Conservation (phyloP, 768 basidiomycete species). For the Trametes punicea region DNA sequence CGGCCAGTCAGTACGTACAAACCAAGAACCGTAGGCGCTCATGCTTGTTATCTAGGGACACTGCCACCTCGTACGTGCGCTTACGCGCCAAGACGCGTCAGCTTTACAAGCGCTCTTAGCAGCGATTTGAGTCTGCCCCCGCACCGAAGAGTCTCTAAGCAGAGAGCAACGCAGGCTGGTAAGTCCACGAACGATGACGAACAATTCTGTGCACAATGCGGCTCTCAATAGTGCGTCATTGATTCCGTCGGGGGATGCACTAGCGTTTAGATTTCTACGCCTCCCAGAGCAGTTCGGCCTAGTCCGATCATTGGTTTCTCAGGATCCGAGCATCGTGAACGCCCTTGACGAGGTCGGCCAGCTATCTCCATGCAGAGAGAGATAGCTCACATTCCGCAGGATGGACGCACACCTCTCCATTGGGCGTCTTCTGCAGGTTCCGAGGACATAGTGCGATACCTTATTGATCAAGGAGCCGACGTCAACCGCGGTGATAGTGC, state of each 20-base stretch:
- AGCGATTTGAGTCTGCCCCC: no score
- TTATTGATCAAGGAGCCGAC: conserved; percentile 69
- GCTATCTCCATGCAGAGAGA: background rate
- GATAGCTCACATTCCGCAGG: conserved; percentile 38
- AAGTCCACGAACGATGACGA: background rate
- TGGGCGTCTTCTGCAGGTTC: conserved; percentile 80
- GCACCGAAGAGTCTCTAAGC: no score
- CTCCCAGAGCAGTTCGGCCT: conserved; percentile 63
- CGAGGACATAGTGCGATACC: conserved; percentile 59
- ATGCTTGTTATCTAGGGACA: background rate
- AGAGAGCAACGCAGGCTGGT: background rate
- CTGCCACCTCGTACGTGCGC: conserved; percentile 8
- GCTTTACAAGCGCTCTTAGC: background rate
- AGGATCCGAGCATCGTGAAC: conserved; percentile 61
- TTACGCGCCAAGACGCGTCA: conserved; percentile 11
- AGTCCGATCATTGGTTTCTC: conserved; percentile 59
- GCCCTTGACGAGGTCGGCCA: conserved; percentile 55
- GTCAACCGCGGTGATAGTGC: conserved; percentile 61
- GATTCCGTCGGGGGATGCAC: background rate
- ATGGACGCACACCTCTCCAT: conserved; percentile 78
- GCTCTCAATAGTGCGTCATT: conserved; percentile 58
- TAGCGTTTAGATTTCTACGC: background rate
- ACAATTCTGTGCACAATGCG: conserved; percentile 46
- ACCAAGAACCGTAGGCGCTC: background rate
- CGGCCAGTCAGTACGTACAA: background rate